Evolutionary conservation across 1,139 yeast species (phyloP), one percentile per base, ranked within the genome.

Genomic region (Yamadazyma atmosphaerica): DNA sequence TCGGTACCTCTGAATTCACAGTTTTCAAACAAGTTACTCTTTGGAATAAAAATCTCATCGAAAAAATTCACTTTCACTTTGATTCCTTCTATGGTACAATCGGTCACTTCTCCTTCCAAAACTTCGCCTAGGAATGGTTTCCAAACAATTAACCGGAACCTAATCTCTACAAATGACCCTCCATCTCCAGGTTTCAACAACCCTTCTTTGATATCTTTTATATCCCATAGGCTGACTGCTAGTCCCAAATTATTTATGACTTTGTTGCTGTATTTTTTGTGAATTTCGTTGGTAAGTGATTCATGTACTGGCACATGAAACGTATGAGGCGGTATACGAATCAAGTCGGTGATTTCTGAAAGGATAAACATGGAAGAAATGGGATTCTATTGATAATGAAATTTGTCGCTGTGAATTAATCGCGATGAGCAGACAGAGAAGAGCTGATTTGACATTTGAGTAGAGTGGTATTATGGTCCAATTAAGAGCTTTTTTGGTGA

Each of bases 181-280:
- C 98, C 98, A 60, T 92, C 98, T n/a, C 98, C 98, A 2, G 96
- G 96, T 52, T 83, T 84, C 46, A 92, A 72, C 44, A 87, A 71
- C 2, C 98, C 98, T 52, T 92, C 98, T 39, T 86, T 86, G 32
- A 86, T 81, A 22, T 77, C 77, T 41, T 83, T 65, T 4, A 94
- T 60, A 57, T 94, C 98, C 81, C 92, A 92, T 19, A 90, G 73
- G 4, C 94, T 75, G 19, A 94, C 68, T 34, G 88, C 90, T 7
- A 94, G 73, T 1, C 99, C 98, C 18, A 89, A 69, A 53, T 85
- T 85, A 42, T 83, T 83, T 36, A 92, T 77, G 42, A 92, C 79
- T 54, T 83, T 85, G 64, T 92, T 90, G 41, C 96, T 79, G 56
- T 82, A 89, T 60, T 90, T 92, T 49, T 76, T 76, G 60, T 89